These are phyloP conservation scores for Pelargonium australe DNA, from an alignment of 441 rosid species.

Conservation along the genomic window DNA sequence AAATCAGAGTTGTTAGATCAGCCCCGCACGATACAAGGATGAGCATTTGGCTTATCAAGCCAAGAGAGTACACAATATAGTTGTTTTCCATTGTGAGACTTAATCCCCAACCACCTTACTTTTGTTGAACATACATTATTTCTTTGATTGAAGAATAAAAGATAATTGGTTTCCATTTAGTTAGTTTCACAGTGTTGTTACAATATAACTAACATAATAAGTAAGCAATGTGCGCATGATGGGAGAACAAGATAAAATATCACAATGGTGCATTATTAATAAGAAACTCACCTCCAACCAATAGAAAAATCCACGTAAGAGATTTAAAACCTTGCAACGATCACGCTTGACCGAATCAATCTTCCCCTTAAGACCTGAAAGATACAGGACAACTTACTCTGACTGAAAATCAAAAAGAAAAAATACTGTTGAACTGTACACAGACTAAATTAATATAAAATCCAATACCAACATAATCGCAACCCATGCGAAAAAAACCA, in stretches of 20 bases:
- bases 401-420: neutral
- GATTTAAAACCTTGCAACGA: slow-evolving; percentile 30
- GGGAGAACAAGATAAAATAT: neutral
- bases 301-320: slow-evolving; percentile 61
- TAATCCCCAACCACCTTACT: too few relatives aligned
- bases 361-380: slow-evolving; percentile 33
- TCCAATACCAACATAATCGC: too few relatives aligned
- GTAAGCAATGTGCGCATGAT: too few relatives aligned
- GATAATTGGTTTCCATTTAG: too few relatives aligned
- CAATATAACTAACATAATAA: neutral
- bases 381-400: slow-evolving; percentile 11
- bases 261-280: neutral
- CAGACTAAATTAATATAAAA: neutral
- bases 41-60: too few relatives aligned
- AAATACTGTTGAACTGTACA: neutral
- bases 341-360: slow-evolving; percentile 16
- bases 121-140: too few relatives aligned
- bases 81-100: too few relatives aligned
- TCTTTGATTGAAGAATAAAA: too few relatives aligned
- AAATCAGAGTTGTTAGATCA: too few relatives aligned
- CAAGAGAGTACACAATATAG: too few relatives aligned
- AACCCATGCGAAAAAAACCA: too few relatives aligned
- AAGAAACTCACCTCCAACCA: slow-evolving; percentile 41
- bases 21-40: too few relatives aligned
- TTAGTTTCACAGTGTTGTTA: neutral